Evolutionary conservation across 1,139 yeast species (phyloP).

Genomic region (Oligophagozyma castellii): DNA sequence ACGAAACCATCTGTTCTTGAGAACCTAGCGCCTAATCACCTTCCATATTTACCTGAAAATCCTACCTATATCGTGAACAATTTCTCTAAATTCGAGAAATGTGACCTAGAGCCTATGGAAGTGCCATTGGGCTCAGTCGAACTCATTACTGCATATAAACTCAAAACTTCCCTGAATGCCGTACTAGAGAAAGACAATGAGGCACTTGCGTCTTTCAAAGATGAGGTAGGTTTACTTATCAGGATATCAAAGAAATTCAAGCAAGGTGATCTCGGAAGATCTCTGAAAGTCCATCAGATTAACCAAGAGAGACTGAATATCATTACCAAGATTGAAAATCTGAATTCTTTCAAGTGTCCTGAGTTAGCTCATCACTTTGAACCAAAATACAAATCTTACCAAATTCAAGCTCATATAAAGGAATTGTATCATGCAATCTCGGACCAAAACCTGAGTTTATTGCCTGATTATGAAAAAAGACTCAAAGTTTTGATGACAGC

Average conservation of each 20-base stretch:
- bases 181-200: constrained; percentile 33
- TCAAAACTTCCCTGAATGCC: constrained; percentile 31
- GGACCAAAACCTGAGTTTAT: constrained; percentile 75
- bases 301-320: constrained; percentile 33
- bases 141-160: constrained; percentile 34
- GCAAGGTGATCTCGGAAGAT: constrained; percentile 33
- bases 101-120: constrained; percentile 28
- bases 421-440: constrained; percentile 50
- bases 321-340: constrained; percentile 26
- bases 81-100: constrained; percentile 25
- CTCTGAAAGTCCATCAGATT: constrained; percentile 40
- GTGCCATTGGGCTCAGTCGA: constrained; percentile 38
- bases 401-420: constrained; percentile 38
- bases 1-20: constrained; percentile 19
- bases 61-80: constrained; percentile 22
- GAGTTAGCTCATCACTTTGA: constrained; percentile 37
- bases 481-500: constrained; percentile 58
- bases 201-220: constrained; percentile 31
- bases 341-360: constrained; percentile 24
- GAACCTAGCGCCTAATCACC: constrained; percentile 23
- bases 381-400: constrained; percentile 34
- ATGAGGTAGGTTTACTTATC: constrained; percentile 30
- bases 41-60: constrained; percentile 42
- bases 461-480: constrained; percentile 91
- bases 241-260: constrained; percentile 34